A percentile compares a stretch with the other conserved stretches of the same genome.
phyloP scores from a whole-genome alignment of 441 rosid genomes.

The Brassica hybrid region DNA sequence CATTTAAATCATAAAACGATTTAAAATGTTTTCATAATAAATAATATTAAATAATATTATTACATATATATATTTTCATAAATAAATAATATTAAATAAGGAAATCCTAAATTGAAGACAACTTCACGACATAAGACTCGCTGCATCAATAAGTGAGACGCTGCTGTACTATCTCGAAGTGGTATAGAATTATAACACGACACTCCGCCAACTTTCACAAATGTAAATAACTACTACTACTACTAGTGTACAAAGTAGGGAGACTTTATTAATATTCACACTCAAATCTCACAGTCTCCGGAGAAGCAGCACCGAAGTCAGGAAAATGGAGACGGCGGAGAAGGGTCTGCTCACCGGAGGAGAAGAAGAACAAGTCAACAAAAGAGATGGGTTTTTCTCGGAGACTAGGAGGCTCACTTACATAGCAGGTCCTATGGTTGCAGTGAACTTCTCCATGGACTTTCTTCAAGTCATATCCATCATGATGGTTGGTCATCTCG shows the following conservation, averaged over 20 bases:
- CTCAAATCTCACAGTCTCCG: constrained; percentile 19
- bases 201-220: constrained; percentile 3
- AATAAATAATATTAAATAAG: neutral
- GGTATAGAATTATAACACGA: neutral
- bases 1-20: no score
- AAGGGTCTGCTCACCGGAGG: constrained; percentile 40
- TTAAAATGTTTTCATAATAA: no score
- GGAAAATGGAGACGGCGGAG: constrained; percentile 39
- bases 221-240: neutral
- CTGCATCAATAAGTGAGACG: neutral
- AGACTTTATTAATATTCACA: neutral
- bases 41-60: no score
- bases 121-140: no score
- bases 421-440: constrained; percentile 65
- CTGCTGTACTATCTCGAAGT: neutral
- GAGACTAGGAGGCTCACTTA: constrained; percentile 53
- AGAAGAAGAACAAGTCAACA: constrained; percentile 45
- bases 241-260: neutral
- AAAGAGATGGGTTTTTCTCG: constrained; percentile 49
- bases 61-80: neutral
- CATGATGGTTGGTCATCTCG: constrained; percentile 74
- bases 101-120: no score
- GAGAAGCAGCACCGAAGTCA: neutral
- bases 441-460: constrained; percentile 53
- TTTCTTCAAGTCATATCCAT: constrained; percentile 55